A percentile compares a stretch with the other conserved stretches of the same genome.
phyloP scores from a whole-genome alignment of 202 grass and related monocot genomes.

The Saccharum hybrid region DNA sequence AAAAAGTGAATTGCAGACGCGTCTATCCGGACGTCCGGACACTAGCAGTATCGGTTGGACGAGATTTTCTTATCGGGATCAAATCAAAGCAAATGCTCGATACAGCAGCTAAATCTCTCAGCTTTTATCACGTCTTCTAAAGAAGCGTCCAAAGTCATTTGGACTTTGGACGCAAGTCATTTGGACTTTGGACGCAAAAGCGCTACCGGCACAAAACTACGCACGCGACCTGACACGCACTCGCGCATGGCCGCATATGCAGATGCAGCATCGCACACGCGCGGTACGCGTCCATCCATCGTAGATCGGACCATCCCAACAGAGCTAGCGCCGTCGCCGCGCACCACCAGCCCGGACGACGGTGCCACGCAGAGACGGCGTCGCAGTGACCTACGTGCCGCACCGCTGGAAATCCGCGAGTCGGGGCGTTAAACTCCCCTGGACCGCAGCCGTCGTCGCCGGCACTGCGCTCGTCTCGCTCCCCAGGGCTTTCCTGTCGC shows the following conservation, averaged over 20 bases:
- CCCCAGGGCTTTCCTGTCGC: not conserved
- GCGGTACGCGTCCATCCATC: not conserved
- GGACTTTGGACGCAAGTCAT: too few relatives aligned
- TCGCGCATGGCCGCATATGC: not conserved
- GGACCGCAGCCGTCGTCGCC: not conserved
- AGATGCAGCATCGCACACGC: not conserved
- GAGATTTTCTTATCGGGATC: too few relatives aligned
- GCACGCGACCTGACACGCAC: not conserved
- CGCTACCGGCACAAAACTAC: too few relatives aligned
- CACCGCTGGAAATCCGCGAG: conserved; percentile 34
- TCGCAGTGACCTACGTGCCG: conserved; percentile 5
- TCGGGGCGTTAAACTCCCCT: not conserved
- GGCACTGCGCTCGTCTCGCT: not conserved
- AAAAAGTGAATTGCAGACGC: too few relatives aligned
- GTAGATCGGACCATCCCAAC: not conserved
- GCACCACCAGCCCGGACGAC: conserved; percentile 8
- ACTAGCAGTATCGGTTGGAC: too few relatives aligned
- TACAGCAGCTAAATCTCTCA: too few relatives aligned
- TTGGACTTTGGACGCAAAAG: too few relatives aligned
- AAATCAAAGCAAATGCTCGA: too few relatives aligned
- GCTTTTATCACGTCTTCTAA: too few relatives aligned
- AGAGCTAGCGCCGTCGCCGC: not conserved
- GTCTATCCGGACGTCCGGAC: too few relatives aligned
- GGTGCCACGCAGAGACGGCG: not conserved
- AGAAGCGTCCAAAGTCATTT: too few relatives aligned